Evolutionary conservation across 805 yeast genomes (phyloP).

Genomic region (Wickerhamiella qilinensis): DNA sequence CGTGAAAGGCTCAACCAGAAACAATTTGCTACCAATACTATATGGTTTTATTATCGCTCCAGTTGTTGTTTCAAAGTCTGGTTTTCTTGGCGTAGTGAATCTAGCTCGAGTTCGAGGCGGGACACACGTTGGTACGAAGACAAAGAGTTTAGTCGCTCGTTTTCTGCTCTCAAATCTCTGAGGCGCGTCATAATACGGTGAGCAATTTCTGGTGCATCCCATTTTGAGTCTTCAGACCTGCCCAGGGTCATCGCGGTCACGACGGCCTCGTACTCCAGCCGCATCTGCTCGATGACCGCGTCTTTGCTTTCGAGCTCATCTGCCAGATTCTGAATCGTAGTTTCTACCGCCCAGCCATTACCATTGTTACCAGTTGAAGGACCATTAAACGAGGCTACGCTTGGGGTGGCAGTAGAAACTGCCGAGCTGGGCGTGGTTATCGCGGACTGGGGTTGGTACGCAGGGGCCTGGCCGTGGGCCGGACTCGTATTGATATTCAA

Average conservation of each 20-base stretch:
- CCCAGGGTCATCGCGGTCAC: conserved; percentile 11
- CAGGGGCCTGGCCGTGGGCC: no score
- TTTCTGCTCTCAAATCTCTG: conserved; percentile 12
- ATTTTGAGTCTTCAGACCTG: conserved; percentile 3
- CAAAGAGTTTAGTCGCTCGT: conserved; percentile 9
- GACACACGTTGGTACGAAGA: conserved; percentile 9
- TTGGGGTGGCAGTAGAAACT: no score
- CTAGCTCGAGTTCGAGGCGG: conserved; percentile 10
- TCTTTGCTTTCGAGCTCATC: conserved; percentile 5
- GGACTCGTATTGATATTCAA: no score
- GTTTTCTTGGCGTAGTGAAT: conserved; percentile 6
- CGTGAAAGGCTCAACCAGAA: no score
- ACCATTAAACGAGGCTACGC: no score
- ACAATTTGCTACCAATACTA: no score
- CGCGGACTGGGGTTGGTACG: no score
- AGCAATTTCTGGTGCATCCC: conserved; percentile 13
- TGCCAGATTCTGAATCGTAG: neutral
- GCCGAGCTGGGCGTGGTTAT: no score
- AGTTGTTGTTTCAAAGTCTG: conserved; percentile 3
- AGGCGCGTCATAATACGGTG: conserved; percentile 15
- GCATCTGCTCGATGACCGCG: conserved; percentile 10
- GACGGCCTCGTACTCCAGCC: conserved; percentile 12
- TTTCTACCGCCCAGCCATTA: neutral
- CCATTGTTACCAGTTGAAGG: neutral
- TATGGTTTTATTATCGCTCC: neutral